Evolutionary conservation across 768 basidiomycete species (phyloP), one percentile per base, ranked within the genome.

Genomic region (Mrakia gelida): DNA sequence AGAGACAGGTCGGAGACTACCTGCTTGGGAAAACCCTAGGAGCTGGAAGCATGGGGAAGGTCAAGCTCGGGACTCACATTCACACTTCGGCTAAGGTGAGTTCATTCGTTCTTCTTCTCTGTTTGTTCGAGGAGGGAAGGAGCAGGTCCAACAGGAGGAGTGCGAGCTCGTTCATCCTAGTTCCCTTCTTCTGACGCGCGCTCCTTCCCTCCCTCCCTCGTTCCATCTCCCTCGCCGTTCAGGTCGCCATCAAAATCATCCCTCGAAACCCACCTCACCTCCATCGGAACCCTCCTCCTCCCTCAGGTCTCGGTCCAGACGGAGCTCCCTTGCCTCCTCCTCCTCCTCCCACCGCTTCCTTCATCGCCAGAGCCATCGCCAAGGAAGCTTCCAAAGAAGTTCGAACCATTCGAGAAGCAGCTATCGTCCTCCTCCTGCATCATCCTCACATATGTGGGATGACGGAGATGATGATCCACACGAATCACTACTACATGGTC

Each of bases 391-490:
- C 93, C 23, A 99, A 99, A 86, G 97, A 99, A 86, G 92, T 94
- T 80, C 89, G 97, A 32, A 98, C 95, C 0, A 89, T 98, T 80
- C 91, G 97, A 45, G 97, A 99, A 86, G 97, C 96, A 0, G 93
- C 93, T 1, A 88, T 99, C 43, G 95, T 93, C 56, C 91, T 98
- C 88, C 89, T 99, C 67, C 90, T 99, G 43, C 94, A 98, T 83
- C 97, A 99, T 83, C 97, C 97, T 2, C 98, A 98, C 85, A 93
- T 99, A 83, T 98, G 96, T 84, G 97, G 97, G 76, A 99, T 98
- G 96, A 92, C 94, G 81, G 94, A 96, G 86, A 95, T 99, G 92
- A 94, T 98, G 83, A 87, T 95, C 34, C 96, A 98, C 86, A 92
- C 93, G 79, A 91, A 99, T 82, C 95, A 99, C 85, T 98, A 98